Base-by-base conservation (phyloP, 2,329 filamentous ascomycete genomes). In the Coniochaeta sp. region DNA sequence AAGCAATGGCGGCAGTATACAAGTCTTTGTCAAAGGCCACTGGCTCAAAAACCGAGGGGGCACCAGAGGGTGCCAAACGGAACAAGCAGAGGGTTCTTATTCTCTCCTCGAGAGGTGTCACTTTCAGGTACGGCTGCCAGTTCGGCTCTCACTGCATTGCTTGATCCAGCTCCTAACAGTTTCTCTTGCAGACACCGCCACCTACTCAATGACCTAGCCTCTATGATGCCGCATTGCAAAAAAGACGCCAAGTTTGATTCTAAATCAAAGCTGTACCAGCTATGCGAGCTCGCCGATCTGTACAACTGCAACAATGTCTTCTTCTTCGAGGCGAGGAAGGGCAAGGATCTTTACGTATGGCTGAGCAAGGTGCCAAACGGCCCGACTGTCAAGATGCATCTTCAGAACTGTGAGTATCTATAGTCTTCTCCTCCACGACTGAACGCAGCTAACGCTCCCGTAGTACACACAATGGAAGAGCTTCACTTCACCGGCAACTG, bases 231-330 rank as follows among this genome's bases (percentile, higher is more conserved):
- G 2, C 95, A 99, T 74, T 88, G 88, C 65, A 87, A 91, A 71
- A 96, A 96, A 78, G 95, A 99, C 73, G 91, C 90, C 68, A 99
- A 99, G 77, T 90, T 97, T 66, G 95, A 99, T 74, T 95, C 91
- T 58, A 98, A 98, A 78, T 93, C 90, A 40, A 92, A 95, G 79
- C 82, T 92, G 67, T 83, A 86, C 82, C 80, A 89, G 72, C 84
- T 96, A 58, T 95, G 95, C 76, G 90, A 93, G 69, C 70, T 79
- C 44, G 83, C 83, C 40, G 85, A 88, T 65, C 82, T 93, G 32
- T 91, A 93, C 80, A 92, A 91, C 72, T 93, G 89, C 83, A 93
- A 93, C 77, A 90, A 93, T 73, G 84, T 93, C 62, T 83, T 97
- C 63, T 99, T 96, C 78, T 96, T 97, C 72, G 93, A 99, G 78